Base-by-base conservation (phyloP, 1,284 basidiomycete genomes). In the Volvariella volvacea region DNA sequence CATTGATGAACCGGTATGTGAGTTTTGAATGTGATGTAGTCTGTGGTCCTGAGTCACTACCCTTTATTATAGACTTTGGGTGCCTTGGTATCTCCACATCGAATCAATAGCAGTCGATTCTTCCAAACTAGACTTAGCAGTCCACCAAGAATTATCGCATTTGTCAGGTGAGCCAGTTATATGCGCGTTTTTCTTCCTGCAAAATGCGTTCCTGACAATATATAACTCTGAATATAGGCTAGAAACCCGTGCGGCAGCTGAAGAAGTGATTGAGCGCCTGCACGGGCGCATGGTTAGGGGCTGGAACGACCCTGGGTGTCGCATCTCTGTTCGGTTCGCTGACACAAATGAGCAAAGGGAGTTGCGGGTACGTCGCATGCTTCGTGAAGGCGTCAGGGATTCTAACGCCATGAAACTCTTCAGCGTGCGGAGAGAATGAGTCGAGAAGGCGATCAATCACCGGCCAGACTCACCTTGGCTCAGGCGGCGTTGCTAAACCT, bases 261-360 rank as follows among this genome's bases (percentile, higher is more conserved):
- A 86, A 54, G 82, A 87, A 45, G 70, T 83, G 44, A 76, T 87
- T 37, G 81, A 85, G 49, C 72, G 78, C 28, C 66, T 88, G 25
- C 83, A 88, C 57, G 84, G 84, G 2, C 71, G 81, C 7, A 78
- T 85, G 74, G 81, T 88, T n/a, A 70, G 82, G 34, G 83, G 84
- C 3, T 80, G 75, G 79, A 74, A 83, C 48, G 83, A 86, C 48
- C 59, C 74, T 7, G 83, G 83, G 9, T 80, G 80, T 53, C 65
- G 83, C 39, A 84, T 86, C 48, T 83, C 80, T 3, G 83, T 87
- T 6, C 67, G 83, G 28, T 87, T 87, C 53, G 83, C 83, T 7
- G 83, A 86, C 55, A 85, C 63, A 16, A 68, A 66, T 46, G 78
- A 68, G 42, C 75, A 67, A 57, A 63, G 70, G 47, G 77, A 72